These are phyloP conservation scores for Eucalyptus microcorys DNA, from an alignment of 345 rosid species.

Conservation along the genomic window DNA sequence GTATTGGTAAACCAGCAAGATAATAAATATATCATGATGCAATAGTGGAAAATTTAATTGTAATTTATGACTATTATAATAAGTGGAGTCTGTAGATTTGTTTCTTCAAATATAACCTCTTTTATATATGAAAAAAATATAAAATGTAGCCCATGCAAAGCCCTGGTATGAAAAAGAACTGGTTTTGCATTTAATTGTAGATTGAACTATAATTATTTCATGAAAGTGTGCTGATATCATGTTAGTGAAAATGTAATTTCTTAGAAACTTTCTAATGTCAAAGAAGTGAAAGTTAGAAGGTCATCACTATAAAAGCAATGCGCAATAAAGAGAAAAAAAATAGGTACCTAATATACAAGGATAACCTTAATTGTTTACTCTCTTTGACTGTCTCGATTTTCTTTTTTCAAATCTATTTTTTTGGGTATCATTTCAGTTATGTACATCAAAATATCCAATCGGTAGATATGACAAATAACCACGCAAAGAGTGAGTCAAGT, in stretches of 20 bases:
- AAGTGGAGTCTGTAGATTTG: not conserved
- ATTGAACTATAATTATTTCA: not conserved
- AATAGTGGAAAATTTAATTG: no score
- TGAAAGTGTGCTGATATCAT: not conserved
- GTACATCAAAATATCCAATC: not conserved
- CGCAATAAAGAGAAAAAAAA: not conserved
- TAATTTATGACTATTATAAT: no score
- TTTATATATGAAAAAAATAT: no score
- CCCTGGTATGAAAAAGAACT: not conserved
- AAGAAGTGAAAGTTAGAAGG: not conserved
- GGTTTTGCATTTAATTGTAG: not conserved
- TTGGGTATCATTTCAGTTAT: not conserved
- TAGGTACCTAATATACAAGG: not conserved
- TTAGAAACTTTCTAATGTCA: not conserved
- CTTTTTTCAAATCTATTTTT: not conserved
- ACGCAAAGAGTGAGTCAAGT: not conserved
- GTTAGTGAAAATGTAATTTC: not conserved
- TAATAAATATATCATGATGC: no score
- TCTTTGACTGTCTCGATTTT: not conserved
- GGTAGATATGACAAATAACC: not conserved
- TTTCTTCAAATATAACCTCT: not conserved
- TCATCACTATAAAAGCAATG: not conserved
- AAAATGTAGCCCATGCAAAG: not conserved
- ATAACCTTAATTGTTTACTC: not conserved
- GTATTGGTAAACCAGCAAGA: no score